Base-by-base conservation (phyloP, 2,329 filamentous ascomycete genomes). In the Lachnellula hyalina region DNA sequence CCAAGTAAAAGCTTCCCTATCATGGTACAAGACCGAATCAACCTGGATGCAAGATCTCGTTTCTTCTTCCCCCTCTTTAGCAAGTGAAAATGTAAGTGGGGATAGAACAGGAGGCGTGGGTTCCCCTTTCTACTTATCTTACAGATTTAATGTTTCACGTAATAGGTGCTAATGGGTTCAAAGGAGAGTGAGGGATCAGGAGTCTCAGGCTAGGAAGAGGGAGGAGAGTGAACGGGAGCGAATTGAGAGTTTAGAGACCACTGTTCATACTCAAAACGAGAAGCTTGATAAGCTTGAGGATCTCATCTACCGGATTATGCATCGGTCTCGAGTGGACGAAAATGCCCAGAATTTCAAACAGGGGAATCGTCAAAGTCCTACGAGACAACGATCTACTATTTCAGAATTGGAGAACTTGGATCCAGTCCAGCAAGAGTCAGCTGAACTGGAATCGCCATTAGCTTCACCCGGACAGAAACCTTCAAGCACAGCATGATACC, bases 1-100 rank as follows among this genome's bases (percentile, higher is more conserved):
- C 56, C 72, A 71, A 36, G 73, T 77, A 53, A 77, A 78, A 57
- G 70, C 73, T 2, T 73, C 71, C 4, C 66, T 78, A 6, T 73
- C 69, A 7, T 78, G 75, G 75, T 78, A 73, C 64, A 78, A 78
- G 62, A 78, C 74, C 0, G 75, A 78, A 63, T 75, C 73, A 2
- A 66, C 70, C 5, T 78, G 73, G 72, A 70, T 79, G 14, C 64
- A 71, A 3, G 72, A 76, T 51, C 71, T 78, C 0, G 64, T 76
- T 34, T 63, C 17, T 68, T 65, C 34, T 32, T 23, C 15, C 32
- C 34, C 15, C 11, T n/a, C 41, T 21, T 17, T n/a, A 25, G 61
- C 60, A 61, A 2, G 63, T 67, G 50, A 58, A 66, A 47, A 48
- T 21, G 28, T 12, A 5, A 49, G 35, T 34, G 46, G 40, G 41